Evolutionary conservation across 108 stramenopile genomes (phyloP).

Genomic region (Phaeodactylum tricornutum): DNA sequence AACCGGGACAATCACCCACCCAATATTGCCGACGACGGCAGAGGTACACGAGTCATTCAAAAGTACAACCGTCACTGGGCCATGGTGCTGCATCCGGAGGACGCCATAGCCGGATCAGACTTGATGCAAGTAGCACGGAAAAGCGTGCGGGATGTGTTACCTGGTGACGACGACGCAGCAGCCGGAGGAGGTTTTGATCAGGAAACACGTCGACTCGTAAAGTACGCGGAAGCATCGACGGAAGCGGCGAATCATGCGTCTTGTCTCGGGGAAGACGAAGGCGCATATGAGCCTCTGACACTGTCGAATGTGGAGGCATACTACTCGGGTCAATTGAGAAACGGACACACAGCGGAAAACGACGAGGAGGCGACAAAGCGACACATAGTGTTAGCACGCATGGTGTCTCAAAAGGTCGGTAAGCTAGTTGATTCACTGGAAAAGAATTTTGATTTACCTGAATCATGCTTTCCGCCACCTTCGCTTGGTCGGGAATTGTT

Average conservation of each 20-base stretch:
- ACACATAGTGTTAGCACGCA: constrained; percentile 39
- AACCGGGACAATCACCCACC: constrained; percentile 63
- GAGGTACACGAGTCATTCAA: constrained; percentile 60
- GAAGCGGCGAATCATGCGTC: constrained; percentile 65
- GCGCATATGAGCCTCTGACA: constrained; percentile 39
- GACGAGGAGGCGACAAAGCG: constrained; percentile 23
- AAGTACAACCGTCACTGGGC: constrained; percentile 88
- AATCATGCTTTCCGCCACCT: constrained; percentile 54
- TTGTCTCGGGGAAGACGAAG: constrained; percentile 51
- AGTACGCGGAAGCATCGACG: constrained; percentile 53
- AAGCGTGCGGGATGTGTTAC: constrained; percentile 30
- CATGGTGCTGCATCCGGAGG: constrained; percentile 75
- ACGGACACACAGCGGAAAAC: constrained; percentile 4
- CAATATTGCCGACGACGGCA: constrained; percentile 32
- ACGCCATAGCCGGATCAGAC: constrained; percentile 61
- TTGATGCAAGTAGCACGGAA: constrained; percentile 43
- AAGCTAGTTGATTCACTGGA: neutral
- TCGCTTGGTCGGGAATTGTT: constrained; percentile 57
- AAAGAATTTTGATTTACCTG: constrained; percentile 3
- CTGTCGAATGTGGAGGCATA: constrained; percentile 69
- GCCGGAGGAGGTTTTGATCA: constrained; percentile 57
- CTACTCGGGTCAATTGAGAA: constrained; percentile 22
- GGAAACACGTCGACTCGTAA: constrained; percentile 65
- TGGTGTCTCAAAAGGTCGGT: constrained; percentile 26
- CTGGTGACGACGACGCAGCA: constrained; percentile 57